Evolutionary conservation across 129 eudicot genomes (phyloP).

Genomic region (Ambrosia artemisiifolia): DNA sequence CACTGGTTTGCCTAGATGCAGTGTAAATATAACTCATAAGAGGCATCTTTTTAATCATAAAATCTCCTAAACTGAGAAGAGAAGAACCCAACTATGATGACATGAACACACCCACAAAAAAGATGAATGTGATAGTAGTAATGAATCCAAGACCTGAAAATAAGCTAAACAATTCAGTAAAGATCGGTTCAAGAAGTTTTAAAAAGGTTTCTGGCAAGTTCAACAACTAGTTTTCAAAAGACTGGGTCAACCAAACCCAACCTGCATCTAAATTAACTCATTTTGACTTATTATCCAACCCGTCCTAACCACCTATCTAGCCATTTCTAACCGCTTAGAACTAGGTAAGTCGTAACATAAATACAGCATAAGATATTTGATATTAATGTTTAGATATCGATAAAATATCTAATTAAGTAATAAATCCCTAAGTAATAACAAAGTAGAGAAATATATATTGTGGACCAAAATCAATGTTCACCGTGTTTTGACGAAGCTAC

Average conservation of each 20-base stretch:
- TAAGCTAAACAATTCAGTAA: too few relatives aligned
- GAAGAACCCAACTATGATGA: constrained; percentile 84
- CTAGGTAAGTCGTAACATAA: not conserved
- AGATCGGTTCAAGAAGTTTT: constrained; percentile 6
- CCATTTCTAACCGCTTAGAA: not conserved
- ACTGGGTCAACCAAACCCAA: too few relatives aligned
- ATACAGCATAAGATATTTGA: not conserved
- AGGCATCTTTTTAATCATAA: constrained; percentile 71
- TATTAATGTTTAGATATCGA: not conserved
- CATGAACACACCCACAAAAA: constrained; percentile 73
- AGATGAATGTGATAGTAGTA: constrained; percentile 66
- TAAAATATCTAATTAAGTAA: too few relatives aligned
- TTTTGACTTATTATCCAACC: not conserved
- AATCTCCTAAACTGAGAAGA: constrained; percentile 63
- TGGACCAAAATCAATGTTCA: not conserved
- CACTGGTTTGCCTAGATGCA: constrained; percentile 74
- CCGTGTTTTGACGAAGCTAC: not conserved
- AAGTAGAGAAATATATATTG: too few relatives aligned
- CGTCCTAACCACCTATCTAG: not conserved
- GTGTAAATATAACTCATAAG: constrained; percentile 67
- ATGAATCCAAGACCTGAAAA: constrained; percentile 69
- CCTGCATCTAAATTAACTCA: too few relatives aligned
- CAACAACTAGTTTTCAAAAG: too few relatives aligned
- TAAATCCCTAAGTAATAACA: too few relatives aligned
- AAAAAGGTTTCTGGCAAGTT: too few relatives aligned